Conservation (phyloP, 2,329 filamentous ascomycete genomes). For the Cladosporium oxysporum region DNA sequence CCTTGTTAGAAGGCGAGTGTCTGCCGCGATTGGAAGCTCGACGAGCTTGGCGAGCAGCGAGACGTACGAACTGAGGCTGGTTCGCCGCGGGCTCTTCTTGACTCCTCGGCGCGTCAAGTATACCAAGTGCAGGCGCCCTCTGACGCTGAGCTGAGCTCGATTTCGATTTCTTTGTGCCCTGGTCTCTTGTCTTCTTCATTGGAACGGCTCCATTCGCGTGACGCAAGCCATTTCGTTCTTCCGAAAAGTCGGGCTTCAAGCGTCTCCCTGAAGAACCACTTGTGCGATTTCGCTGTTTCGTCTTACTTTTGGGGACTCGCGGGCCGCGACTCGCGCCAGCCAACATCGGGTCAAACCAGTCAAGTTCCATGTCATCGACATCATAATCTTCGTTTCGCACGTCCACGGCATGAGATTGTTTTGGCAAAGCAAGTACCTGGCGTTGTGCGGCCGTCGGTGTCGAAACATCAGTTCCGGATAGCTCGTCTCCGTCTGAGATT, state of each 20-base stretch:
- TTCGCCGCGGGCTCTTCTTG: conserved; percentile 36
- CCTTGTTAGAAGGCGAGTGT: conserved; percentile 54
- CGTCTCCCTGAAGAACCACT: conserved; percentile 36
- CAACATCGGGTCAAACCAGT: conserved; percentile 47
- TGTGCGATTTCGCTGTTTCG: conserved; percentile 42
- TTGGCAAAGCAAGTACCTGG: background rate
- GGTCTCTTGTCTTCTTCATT: background rate
- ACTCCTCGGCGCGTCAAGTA: conserved; percentile 50
- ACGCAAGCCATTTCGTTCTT: conserved; percentile 26
- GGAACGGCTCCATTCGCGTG: background rate
- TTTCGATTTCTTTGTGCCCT: background rate
- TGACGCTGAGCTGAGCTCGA: background rate
- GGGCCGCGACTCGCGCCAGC: conserved; percentile 26
- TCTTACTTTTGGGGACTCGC: conserved; percentile 24
- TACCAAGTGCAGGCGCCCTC: conserved; percentile 44
- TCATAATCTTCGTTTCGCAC: conserved; percentile 32
- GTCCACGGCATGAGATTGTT: background rate
- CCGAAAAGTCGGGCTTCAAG: conserved; percentile 23
- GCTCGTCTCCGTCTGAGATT: conserved; percentile 8
- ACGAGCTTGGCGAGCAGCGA: conserved; percentile 57
- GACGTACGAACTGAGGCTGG: conserved; percentile 54
- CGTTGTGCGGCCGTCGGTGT: background rate
- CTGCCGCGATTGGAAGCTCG: conserved; percentile 51
- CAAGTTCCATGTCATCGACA: conserved; percentile 44
- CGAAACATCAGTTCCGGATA: background rate